A percentile compares a stretch with the other conserved stretches of the same genome.
phyloP scores from a whole-genome alignment of 345 rosid genomes.

The Leavenworthia alabamica region DNA sequence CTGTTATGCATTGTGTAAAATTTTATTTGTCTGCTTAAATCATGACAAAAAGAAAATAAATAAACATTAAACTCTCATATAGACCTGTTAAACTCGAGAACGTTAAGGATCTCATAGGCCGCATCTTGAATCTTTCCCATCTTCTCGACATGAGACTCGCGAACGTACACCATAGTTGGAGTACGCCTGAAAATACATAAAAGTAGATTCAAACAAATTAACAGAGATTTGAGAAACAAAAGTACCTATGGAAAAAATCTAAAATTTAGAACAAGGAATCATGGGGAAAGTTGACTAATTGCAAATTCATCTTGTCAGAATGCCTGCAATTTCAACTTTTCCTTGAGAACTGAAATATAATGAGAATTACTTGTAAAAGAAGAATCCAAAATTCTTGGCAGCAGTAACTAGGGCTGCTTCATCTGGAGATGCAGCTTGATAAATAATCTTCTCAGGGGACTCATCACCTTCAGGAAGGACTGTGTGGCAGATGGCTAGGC shows the following conservation, averaged over 20 bases:
- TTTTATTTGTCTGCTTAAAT: background rate
- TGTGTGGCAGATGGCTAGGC: conserved; percentile 98
- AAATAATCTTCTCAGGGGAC: conserved; percentile 79
- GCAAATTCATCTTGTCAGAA: background rate
- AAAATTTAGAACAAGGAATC: background rate
- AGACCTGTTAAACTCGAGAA: conserved; percentile 98
- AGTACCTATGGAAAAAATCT: background rate
- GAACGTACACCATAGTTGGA: conserved; percentile 84
- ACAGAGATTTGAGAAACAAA: conserved; percentile 11
- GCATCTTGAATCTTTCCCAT: conserved; percentile 83
- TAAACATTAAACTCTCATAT: conserved; percentile 13
- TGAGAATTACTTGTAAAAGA: conserved; percentile 69
- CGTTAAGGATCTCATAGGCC: conserved; percentile 88
- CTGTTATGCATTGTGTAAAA: conserved; percentile 41
- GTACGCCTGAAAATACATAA: conserved; percentile 62
- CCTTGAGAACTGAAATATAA: conserved; percentile 2
- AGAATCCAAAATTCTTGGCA: conserved; percentile 97
- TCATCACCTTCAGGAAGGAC: conserved; percentile 99
- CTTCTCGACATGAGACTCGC: conserved; percentile 97
- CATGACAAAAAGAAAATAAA: conserved; percentile 12
- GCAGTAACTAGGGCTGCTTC: conserved; percentile 97
- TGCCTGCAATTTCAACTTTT: conserved; percentile 1
- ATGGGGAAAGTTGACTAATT: conserved; percentile 8
- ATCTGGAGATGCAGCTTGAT: conserved; percentile 99
- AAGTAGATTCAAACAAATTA: conserved; percentile 23